Evolutionary conservation across 1,284 basidiomycete species (phyloP).

Genomic region (Neonothopanus nambi): DNA sequence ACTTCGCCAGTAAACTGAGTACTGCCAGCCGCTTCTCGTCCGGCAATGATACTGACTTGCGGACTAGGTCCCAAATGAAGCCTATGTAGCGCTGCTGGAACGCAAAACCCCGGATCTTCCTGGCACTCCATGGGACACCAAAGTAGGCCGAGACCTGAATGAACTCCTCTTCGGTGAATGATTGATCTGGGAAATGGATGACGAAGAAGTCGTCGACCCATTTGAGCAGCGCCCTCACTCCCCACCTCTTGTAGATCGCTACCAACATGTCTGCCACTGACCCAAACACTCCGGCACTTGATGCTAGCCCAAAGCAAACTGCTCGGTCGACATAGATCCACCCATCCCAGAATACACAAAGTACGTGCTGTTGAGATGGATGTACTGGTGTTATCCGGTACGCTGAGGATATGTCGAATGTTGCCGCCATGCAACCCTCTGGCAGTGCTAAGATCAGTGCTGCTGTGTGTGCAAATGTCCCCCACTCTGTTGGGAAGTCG

Average conservation of each 20-base stretch:
- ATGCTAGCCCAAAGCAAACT: constrained; percentile 32
- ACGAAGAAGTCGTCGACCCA: constrained; percentile 46
- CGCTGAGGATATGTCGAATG: constrained; percentile 38
- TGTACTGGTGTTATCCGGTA: constrained; percentile 37
- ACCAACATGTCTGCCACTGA: constrained; percentile 36
- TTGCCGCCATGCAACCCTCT: constrained; percentile 29
- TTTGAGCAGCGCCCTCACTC: constrained; percentile 29
- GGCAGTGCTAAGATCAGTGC: constrained; percentile 28
- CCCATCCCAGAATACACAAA: too few species aligned
- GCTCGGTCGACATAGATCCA: constrained; percentile 1
- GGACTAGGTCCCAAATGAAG: constrained; percentile 35
- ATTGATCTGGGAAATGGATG: constrained; percentile 25
- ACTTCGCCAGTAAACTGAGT: constrained; percentile 4
- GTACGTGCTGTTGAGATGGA: too few species aligned
- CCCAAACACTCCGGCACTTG: constrained; percentile 39
- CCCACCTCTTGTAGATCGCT: constrained; percentile 28
- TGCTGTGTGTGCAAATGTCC: constrained; percentile 27
- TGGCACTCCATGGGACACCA: constrained; percentile 35
- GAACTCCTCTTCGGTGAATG: constrained; percentile 32
- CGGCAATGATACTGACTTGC: constrained; percentile 33
- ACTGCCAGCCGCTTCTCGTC: constrained; percentile 32
- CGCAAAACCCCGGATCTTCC: constrained; percentile 31
- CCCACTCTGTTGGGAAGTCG: too few species aligned
- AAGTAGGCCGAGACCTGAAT: constrained; percentile 25
- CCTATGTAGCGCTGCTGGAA: constrained; percentile 34